phyloP scores from a whole-genome alignment of 2,329 filamentous ascomycete genomes.

The Ophiocordyceps camponoti-leonardi region DNA sequence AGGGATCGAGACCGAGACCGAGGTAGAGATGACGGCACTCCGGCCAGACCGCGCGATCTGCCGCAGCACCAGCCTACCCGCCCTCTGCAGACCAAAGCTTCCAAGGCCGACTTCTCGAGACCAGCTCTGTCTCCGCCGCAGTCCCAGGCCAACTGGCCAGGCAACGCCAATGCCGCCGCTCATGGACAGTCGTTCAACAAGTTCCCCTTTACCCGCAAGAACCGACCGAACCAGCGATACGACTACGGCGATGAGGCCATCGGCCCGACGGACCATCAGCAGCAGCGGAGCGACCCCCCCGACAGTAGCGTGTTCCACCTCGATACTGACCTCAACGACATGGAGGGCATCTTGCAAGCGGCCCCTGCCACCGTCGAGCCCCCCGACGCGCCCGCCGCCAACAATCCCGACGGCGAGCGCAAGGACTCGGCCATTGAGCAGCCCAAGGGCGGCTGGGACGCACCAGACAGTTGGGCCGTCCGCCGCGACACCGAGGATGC shows the following conservation, averaged over 20 bases:
- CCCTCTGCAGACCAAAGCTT: slow-evolving; percentile 31
- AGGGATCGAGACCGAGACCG: slow-evolving; percentile 34
- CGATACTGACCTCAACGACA: slow-evolving; percentile 75
- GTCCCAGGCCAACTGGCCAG: slow-evolving; percentile 13
- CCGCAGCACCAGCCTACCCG: slow-evolving; percentile 30
- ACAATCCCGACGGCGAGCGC: slow-evolving; percentile 24
- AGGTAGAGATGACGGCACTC: slow-evolving; percentile 32
- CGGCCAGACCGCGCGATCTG: slow-evolving; percentile 26
- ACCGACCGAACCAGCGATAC: slow-evolving; percentile 23
- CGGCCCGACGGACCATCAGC: slow-evolving; percentile 40
- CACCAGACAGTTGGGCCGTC: slow-evolving; percentile 93
- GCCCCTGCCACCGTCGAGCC: slow-evolving; percentile 51
- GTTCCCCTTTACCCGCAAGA: slow-evolving; percentile 43
- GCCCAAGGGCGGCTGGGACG: slow-evolving; percentile 60
- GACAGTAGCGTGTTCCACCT: slow-evolving; percentile 43
- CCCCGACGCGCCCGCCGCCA: slow-evolving; percentile 39
- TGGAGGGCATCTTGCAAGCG: slow-evolving; percentile 76
- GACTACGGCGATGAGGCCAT: slow-evolving; percentile 42
- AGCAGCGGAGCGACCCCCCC: slow-evolving; percentile 31
- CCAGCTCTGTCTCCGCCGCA: slow-evolving; percentile 20
- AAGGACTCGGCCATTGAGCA: slow-evolving; percentile 15
- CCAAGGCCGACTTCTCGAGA: slow-evolving; percentile 27
- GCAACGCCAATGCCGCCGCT: slow-evolving; percentile 14
- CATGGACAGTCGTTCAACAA: slow-evolving; percentile 38
- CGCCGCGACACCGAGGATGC: slow-evolving; percentile 53